A percentile compares a stretch with the other conserved stretches of the same genome.
Evolutionary conservation across 306 rosid species (phyloP).

Genomic region (Vigna reflexopilosa): DNA sequence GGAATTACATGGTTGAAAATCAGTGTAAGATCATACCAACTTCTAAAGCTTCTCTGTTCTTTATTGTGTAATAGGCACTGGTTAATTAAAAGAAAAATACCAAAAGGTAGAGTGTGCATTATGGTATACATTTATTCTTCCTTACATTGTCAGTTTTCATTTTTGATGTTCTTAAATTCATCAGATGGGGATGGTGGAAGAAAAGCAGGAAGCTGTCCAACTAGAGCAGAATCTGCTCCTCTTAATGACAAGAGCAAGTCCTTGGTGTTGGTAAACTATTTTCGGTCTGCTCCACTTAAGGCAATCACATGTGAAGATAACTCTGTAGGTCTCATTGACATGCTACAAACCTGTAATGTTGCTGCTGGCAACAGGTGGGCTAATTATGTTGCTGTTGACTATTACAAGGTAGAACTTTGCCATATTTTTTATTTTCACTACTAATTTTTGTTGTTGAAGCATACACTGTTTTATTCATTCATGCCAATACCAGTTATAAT

Average conservation of each 20-base stretch:
- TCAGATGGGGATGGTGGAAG: conserved; percentile 81
- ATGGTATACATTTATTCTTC: conserved; percentile 50
- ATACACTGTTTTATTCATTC: neutral
- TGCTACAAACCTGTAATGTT: conserved; percentile 49
- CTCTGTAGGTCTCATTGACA: conserved; percentile 53
- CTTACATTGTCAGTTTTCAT: conserved; percentile 53
- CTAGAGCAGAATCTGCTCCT: conserved; percentile 69
- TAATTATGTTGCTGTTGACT: conserved; percentile 63
- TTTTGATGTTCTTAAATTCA: conserved; percentile 36
- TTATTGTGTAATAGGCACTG: neutral
- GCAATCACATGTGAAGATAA: conserved; percentile 54
- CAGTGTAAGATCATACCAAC: conserved; percentile 62
- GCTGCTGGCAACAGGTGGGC: conserved; percentile 34
- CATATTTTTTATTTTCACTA: neutral
- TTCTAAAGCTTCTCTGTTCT: neutral
- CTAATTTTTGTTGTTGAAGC: neutral
- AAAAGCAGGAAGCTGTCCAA: conserved; percentile 62
- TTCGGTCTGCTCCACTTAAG: conserved; percentile 61
- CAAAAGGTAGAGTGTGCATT: too few relatives aligned
- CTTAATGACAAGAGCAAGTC: conserved; percentile 75
- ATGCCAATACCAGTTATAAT: neutral
- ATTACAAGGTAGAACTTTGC: conserved; percentile 60
- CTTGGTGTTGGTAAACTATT: conserved; percentile 73
- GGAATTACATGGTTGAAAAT: conserved; percentile 92
- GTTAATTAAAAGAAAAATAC: too few relatives aligned